Conservation (phyloP, 2,329 filamentous ascomycete genomes). For the Blastomyces percursus region DNA sequence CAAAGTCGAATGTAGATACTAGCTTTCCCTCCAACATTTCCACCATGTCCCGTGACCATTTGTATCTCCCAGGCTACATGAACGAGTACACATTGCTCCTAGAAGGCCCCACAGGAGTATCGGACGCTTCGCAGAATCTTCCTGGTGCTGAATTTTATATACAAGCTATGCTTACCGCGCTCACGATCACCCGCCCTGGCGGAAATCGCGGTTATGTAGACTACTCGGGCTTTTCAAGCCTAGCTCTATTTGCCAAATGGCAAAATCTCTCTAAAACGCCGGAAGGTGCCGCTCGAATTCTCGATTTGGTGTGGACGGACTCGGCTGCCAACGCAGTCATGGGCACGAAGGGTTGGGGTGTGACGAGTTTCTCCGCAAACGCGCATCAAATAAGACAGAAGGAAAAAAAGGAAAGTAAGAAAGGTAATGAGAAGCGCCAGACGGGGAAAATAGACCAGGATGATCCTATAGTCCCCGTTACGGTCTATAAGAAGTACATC, state of each 20-base stretch:
- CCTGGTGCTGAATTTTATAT: conserved; percentile 25
- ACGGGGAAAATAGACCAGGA: neutral
- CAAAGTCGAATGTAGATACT: neutral
- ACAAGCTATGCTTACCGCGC: conserved; percentile 15
- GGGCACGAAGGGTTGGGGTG: conserved; percentile 22
- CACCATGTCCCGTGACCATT: neutral
- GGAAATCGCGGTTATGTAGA: conserved; percentile 14
- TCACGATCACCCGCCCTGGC: conserved; percentile 10
- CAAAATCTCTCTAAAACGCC: conserved; percentile 24
- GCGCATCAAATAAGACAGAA: neutral
- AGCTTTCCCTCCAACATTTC: conserved; percentile 1
- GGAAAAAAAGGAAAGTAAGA: neutral
- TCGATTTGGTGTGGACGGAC: conserved; percentile 39
- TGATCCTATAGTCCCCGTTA: neutral
- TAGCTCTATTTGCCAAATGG: conserved; percentile 34
- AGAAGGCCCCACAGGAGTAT: neutral
- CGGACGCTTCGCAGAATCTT: conserved; percentile 19
- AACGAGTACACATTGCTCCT: neutral
- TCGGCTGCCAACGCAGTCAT: conserved; percentile 32
- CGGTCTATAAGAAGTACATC: conserved; percentile 4
- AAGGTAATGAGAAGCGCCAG: neutral
- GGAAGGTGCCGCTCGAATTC: conserved; percentile 22
- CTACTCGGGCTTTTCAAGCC: conserved; percentile 27
- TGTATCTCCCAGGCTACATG: conserved; percentile 4
- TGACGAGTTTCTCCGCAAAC: neutral